phyloP scores from a whole-genome alignment of 306 rosid species.

The Rosa rugosa region DNA sequence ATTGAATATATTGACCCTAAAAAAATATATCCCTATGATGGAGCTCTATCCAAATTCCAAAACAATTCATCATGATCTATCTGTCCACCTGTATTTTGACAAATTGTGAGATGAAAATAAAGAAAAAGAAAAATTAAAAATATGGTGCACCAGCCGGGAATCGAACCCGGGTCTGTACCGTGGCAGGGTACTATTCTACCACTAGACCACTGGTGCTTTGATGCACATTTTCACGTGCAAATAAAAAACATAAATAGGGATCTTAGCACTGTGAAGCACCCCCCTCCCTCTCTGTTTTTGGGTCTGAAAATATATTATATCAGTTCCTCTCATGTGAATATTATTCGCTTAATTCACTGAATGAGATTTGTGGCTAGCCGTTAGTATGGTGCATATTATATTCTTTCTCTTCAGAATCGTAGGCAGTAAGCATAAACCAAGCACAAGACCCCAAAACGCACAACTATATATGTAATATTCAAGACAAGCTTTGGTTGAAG shows the following conservation, averaged over 20 bases:
- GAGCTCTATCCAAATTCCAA: neutral
- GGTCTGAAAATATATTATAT: neutral
- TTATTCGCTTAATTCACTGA: neutral
- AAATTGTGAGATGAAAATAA: neutral
- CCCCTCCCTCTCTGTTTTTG: neutral
- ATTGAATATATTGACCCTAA: neutral
- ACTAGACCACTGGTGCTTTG: constrained; percentile 89
- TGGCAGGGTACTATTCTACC: constrained; percentile 94
- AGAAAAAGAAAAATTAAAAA: neutral
- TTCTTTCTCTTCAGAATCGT: neutral
- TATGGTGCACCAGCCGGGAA: constrained; percentile 50
- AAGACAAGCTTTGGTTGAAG: constrained; percentile 2
- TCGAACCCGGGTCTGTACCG: constrained; percentile 62
- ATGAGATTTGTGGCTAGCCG: constrained; percentile 2
- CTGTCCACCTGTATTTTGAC: neutral
- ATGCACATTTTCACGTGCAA: too few species aligned
- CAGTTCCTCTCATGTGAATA: neutral
- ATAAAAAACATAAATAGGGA: too few species aligned
- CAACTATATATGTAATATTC: constrained; percentile 2
- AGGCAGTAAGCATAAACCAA: constrained; percentile 2
- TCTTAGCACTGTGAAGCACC: too few species aligned
- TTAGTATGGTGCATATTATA: neutral
- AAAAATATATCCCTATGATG: neutral
- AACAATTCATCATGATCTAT: neutral
- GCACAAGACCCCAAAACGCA: constrained; percentile 11